These are phyloP conservation scores for Ophiosphaerella narmari DNA, from an alignment of 2,329 filamentous ascomycete genomes.

Conservation along the genomic window DNA sequence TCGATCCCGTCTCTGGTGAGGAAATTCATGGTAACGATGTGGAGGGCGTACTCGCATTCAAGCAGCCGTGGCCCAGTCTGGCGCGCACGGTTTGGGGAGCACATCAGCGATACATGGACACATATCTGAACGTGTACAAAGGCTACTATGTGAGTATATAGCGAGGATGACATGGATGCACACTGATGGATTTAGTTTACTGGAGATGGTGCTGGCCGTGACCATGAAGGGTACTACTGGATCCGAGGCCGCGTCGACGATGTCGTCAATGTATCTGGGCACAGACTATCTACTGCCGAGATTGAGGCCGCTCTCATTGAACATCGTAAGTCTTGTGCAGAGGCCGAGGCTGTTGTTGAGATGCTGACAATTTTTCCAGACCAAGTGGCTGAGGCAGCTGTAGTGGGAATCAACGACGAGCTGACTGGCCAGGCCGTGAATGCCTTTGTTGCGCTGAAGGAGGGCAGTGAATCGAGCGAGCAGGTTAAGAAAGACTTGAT, in stretches of 20 bases:
- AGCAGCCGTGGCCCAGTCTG: constrained; percentile 98
- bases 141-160: constrained; percentile 83
- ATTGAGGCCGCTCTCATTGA: constrained; percentile 97
- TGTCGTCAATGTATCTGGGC: constrained; percentile 96
- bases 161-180: neutral
- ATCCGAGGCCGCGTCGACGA: constrained; percentile 98
- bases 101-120: constrained; percentile 98
- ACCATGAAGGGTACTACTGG: constrained; percentile 99
- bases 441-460: constrained; percentile 92
- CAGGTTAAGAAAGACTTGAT: constrained; percentile 91
- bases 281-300: constrained; percentile 94
- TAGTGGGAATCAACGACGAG: constrained; percentile 91
- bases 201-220: constrained; percentile 90
- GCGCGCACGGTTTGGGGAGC: constrained; percentile 96
- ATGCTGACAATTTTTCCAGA: constrained; percentile 46
- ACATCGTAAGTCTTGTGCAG: constrained; percentile 61
- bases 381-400: constrained; percentile 88
- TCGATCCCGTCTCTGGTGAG: constrained; percentile 92
- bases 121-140: constrained; percentile 96
- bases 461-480: constrained; percentile 75
- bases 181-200: constrained; percentile 66
- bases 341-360: neutral
- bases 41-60: constrained; percentile 94
- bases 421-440: constrained; percentile 97
- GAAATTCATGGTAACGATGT: constrained; percentile 96